These are phyloP conservation scores for Botrytis medusae DNA, from an alignment of 2,329 filamentous ascomycete genomes.

Conservation along the genomic window DNA sequence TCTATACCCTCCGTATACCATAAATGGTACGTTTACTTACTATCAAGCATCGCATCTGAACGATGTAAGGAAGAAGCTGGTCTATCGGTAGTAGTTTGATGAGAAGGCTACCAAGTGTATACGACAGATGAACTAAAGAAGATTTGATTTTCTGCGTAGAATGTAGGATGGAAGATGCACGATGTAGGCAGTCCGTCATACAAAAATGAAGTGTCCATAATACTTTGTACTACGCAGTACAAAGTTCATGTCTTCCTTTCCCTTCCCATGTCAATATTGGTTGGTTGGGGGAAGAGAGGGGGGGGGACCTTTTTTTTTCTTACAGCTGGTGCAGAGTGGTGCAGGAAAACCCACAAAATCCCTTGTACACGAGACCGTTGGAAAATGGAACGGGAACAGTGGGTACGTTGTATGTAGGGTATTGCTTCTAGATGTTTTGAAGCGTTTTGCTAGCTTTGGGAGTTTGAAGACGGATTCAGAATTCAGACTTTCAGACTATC, in stretches of 20 bases:
- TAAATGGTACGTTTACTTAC: not conserved
- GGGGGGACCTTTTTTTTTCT: not conserved
- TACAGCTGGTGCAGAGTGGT: not conserved
- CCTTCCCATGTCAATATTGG: not conserved
- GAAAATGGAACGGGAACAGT: constrained; percentile 6
- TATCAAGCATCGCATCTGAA: not conserved
- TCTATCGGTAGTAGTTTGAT: too few relatives aligned
- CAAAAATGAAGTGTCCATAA: not conserved
- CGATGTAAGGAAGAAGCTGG: not conserved
- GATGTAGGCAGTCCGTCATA: not conserved
- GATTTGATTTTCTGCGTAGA: not conserved
- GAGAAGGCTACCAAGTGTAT: not conserved
- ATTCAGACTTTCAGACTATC: not conserved
- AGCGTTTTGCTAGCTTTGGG: too few relatives aligned
- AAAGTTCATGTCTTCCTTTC: not conserved
- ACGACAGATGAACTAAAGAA: not conserved
- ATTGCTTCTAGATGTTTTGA: constrained; percentile 14
- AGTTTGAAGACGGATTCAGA: not conserved
- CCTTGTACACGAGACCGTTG: constrained; percentile 8
- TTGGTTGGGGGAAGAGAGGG: not conserved
- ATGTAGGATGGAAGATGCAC: too few relatives aligned
- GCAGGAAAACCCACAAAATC: constrained; percentile 12
- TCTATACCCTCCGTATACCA: not conserved
- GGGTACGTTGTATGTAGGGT: not conserved
- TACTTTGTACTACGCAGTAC: not conserved